phyloP scores from a whole-genome alignment of 1,139 yeast species.

The Kluyveromyces marxianus region DNA sequence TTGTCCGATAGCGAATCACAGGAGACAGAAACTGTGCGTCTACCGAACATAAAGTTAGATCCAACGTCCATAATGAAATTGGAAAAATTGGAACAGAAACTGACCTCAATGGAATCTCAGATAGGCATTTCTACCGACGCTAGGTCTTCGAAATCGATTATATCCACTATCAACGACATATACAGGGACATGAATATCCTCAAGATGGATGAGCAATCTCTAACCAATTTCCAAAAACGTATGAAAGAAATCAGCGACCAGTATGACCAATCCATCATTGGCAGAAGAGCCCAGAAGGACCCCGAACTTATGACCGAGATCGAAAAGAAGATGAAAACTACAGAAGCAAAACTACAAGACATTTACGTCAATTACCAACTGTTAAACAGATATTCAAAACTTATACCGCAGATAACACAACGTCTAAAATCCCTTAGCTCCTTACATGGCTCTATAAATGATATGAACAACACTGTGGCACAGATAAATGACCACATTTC shows the following conservation, averaged over 20 bases:
- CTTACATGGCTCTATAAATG: conserved; percentile 45
- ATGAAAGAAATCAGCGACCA: conserved; percentile 34
- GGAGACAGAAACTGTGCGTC: background rate
- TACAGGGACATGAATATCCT: conserved; percentile 23
- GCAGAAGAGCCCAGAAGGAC: conserved; percentile 18
- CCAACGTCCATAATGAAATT: conserved; percentile 10
- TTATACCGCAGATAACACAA: conserved; percentile 37
- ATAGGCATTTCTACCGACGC: conserved; percentile 11
- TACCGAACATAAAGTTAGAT: conserved; percentile 12
- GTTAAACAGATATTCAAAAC: conserved; percentile 32
- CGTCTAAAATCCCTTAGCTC: conserved; percentile 41
- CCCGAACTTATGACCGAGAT: conserved; percentile 22
- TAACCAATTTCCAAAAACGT: conserved; percentile 29
- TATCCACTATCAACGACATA: conserved; percentile 21
- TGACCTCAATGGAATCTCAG: conserved; percentile 18
- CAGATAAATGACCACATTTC: conserved; percentile 38
- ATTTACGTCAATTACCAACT: conserved; percentile 35
- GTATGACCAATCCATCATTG: conserved; percentile 22
- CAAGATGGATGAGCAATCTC: conserved; percentile 18
- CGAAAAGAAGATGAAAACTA: conserved; percentile 17
- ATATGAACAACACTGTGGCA: conserved; percentile 44
- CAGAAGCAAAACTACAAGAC: conserved; percentile 32
- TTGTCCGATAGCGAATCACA: background rate
- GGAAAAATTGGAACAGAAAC: conserved; percentile 23
- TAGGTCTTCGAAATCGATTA: conserved; percentile 10